These are phyloP conservation scores for Aspergillus carbonarius DNA, from an alignment of 2,329 filamentous ascomycete species.

Conservation along the genomic window DNA sequence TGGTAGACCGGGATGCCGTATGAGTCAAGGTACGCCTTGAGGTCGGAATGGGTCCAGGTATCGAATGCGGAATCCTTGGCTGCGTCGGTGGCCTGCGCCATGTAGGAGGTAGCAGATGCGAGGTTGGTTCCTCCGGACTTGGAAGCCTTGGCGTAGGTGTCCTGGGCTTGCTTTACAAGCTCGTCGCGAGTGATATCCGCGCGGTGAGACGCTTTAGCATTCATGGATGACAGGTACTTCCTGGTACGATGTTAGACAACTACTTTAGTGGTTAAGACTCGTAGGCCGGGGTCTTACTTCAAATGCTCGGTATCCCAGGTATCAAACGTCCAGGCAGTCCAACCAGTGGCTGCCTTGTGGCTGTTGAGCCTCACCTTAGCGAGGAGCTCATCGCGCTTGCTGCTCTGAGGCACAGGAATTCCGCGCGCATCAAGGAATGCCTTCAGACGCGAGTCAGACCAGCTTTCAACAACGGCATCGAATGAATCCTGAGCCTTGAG, in stretches of 20 bases:
- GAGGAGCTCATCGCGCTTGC: slow-evolving; percentile 70
- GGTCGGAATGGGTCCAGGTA: slow-evolving; percentile 67
- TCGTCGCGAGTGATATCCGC: slow-evolving; percentile 70
- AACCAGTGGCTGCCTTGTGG: slow-evolving; percentile 67
- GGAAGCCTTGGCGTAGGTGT: slow-evolving; percentile 48
- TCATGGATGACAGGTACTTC: slow-evolving; percentile 50
- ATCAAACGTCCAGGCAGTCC: slow-evolving; percentile 75
- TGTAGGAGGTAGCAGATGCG: slow-evolving; percentile 69
- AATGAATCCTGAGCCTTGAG: slow-evolving; percentile 67
- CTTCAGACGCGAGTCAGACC: slow-evolving; percentile 77
- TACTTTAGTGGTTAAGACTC: not conserved
- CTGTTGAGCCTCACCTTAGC: slow-evolving; percentile 71
- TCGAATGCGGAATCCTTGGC: slow-evolving; percentile 69
- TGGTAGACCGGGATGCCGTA: slow-evolving; percentile 71
- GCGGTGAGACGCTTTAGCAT: slow-evolving; percentile 59
- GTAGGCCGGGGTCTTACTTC: slow-evolving; percentile 45
- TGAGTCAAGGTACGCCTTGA: slow-evolving; percentile 77
- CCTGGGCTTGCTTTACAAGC: slow-evolving; percentile 59
- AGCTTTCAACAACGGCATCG: slow-evolving; percentile 59
- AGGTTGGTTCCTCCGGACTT: slow-evolving; percentile 47
- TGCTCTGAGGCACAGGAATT: slow-evolving; percentile 69
- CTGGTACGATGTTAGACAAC: slow-evolving; percentile 27
- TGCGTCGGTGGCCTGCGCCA: slow-evolving; percentile 63
- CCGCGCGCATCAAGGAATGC: slow-evolving; percentile 75
- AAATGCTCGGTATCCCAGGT: slow-evolving; percentile 72